A percentile compares a stretch with the other conserved stretches of the same genome.
Evolutionary conservation across 129 eudicot genomes (phyloP).

Genomic region (Dittrichia graveolens): DNA sequence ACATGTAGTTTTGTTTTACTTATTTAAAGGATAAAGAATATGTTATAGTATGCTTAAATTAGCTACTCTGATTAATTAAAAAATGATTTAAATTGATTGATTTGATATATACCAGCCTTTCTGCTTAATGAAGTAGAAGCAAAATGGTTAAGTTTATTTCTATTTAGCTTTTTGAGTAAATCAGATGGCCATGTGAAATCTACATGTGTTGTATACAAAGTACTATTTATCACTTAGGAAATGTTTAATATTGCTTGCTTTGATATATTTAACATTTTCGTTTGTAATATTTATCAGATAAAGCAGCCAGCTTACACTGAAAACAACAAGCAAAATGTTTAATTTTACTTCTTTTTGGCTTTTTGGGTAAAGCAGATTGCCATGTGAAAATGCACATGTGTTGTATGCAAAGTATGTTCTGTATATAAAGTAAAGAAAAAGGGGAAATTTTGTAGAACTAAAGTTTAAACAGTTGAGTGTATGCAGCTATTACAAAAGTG

Average conservation of each 20-base stretch:
- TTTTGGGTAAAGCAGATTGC: slow-evolving; percentile 27
- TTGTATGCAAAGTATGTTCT: slow-evolving; percentile 7
- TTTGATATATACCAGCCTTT: too few species aligned
- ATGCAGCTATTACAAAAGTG: slow-evolving; percentile 1
- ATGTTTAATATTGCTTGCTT: slow-evolving; percentile 15
- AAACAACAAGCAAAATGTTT: slow-evolving; percentile 2
- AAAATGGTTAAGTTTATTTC: too few species aligned
- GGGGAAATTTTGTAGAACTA: slow-evolving; percentile 10
- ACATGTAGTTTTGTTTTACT: too few species aligned
- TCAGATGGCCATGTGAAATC: too few species aligned
- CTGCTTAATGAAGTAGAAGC: too few species aligned
- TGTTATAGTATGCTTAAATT: too few species aligned
- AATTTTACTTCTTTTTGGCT: not conserved
- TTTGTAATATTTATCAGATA: not conserved
- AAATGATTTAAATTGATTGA: too few species aligned
- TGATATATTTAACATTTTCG: not conserved
- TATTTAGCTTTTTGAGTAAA: too few species aligned
- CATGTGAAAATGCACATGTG: slow-evolving; percentile 30
- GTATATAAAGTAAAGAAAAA: slow-evolving; percentile 19
- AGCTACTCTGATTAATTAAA: too few species aligned
- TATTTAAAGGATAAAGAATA: too few species aligned
- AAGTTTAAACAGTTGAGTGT: slow-evolving; percentile 6
- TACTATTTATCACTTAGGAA: not conserved
- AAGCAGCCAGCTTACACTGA: not conserved
- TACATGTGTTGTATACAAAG: too few species aligned